Conservation (phyloP, 192 early-diverging fungal species). For the Chytriomyces sp. region DNA sequence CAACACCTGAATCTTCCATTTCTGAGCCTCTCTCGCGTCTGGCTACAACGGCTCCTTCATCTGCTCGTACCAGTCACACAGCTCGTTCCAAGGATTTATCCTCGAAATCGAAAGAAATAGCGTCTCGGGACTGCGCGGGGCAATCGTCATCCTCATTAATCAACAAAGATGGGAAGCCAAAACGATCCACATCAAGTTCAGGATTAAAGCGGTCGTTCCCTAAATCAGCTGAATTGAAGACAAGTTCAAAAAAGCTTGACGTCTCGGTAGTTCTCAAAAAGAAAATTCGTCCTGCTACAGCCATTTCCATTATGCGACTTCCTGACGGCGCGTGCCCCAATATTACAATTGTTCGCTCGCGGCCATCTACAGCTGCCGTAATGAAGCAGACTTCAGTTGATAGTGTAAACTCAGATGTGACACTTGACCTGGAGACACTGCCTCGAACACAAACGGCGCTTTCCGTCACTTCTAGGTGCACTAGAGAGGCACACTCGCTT, state of each 20-base stretch:
- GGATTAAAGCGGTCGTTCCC: too few relatives aligned
- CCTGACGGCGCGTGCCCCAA: conserved; percentile 34
- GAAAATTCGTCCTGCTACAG: conserved; percentile 52
- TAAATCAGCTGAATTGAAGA: not conserved
- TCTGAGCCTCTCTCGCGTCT: not conserved
- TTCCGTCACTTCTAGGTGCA: not conserved
- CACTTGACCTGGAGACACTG: too few relatives aligned
- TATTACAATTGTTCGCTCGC: conserved; percentile 44
- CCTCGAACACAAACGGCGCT: too few relatives aligned
- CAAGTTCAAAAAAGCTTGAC: not conserved
- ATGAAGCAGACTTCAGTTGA: not conserved
- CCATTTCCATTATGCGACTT: conserved; percentile 60
- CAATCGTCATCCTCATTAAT: too few relatives aligned
- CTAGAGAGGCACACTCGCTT: too few relatives aligned
- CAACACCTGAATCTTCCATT: not conserved
- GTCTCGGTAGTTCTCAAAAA: conserved; percentile 12
- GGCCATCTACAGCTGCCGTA: conserved; percentile 50
- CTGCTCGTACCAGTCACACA: not conserved
- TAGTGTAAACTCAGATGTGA: not conserved
- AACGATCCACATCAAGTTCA: too few relatives aligned
- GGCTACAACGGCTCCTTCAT: not conserved
- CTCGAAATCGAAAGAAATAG: not conserved
- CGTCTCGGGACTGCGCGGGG: too few relatives aligned
- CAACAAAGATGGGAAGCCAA: too few relatives aligned
- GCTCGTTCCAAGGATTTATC: not conserved